Evolutionary conservation across 1,139 yeast species (phyloP).

Genomic region (Kluyveromyces sp.): DNA sequence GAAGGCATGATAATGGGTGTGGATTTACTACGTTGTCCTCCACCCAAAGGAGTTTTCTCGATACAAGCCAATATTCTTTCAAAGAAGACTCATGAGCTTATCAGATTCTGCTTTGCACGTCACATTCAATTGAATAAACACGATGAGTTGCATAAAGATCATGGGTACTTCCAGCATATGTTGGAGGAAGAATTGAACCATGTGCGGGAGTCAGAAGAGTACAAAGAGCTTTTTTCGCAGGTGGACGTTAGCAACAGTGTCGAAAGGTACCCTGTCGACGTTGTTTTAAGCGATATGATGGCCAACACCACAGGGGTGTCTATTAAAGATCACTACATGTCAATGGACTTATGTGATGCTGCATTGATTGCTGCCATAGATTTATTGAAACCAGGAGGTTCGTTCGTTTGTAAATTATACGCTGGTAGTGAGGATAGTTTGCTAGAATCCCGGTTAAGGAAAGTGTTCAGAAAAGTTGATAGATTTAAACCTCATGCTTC

Average conservation of each 20-base stretch:
- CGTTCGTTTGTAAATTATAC: constrained; percentile 64
- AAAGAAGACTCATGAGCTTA: constrained; percentile 52
- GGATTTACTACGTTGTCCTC: constrained; percentile 69
- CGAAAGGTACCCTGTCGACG: constrained; percentile 42
- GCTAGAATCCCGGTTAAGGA: constrained; percentile 48
- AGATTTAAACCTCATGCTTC: constrained; percentile 56
- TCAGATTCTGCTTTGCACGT: constrained; percentile 48
- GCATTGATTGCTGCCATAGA: constrained; percentile 71
- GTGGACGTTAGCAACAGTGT: constrained; percentile 6
- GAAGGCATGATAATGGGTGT: constrained; percentile 73
- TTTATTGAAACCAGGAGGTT: constrained; percentile 59
- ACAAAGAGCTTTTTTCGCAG: constrained; percentile 12
- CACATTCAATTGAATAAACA: constrained; percentile 29
- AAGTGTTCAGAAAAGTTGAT: constrained; percentile 51
- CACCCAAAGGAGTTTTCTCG: constrained; percentile 72
- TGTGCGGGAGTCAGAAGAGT: constrained; percentile 11
- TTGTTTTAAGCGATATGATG: constrained; percentile 85
- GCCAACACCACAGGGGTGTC: constrained; percentile 62
- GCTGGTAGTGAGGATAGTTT: constrained; percentile 61
- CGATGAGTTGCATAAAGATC: constrained; percentile 21
- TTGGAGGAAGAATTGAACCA: constrained; percentile 11
- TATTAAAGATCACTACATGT: constrained; percentile 50
- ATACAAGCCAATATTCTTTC: constrained; percentile 84
- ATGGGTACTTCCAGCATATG: constrained; percentile 22
- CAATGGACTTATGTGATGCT: constrained; percentile 81